Percentiles rank a stretch among this genome's conserved stretches.
phyloP scores from a whole-genome alignment of 345 rosid species.

The Populus tremula region DNA sequence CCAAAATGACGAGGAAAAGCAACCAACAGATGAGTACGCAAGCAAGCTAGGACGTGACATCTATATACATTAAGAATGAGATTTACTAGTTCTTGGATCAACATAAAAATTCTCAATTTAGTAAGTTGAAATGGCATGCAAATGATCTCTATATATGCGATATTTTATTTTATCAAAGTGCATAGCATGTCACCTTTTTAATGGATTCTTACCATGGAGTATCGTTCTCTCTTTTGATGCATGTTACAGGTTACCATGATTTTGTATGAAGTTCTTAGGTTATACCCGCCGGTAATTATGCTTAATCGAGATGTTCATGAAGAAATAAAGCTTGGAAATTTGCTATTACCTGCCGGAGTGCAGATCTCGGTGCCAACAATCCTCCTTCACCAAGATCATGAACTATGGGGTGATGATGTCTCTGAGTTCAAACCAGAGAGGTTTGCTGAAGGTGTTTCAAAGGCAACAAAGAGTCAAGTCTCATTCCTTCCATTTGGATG shows the following conservation, averaged over 20 bases:
- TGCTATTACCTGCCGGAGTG: conserved; percentile 11
- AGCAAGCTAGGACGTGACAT: too few species aligned
- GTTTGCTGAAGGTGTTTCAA: conserved; percentile 40
- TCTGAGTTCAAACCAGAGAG: conserved; percentile 46
- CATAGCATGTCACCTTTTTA: too few species aligned
- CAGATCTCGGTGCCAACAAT: not conserved
- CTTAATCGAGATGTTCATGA: not conserved
- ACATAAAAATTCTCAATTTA: too few species aligned
- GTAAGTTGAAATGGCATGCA: too few species aligned
- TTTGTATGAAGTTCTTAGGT: conserved; percentile 22
- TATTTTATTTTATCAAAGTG: too few species aligned
- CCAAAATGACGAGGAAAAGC: too few species aligned
- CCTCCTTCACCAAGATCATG: conserved; percentile 12
- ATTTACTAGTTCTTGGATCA: too few species aligned
- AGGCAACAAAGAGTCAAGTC: conserved; percentile 33
- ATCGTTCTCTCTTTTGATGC: not conserved
- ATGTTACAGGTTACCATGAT: conserved; percentile 21
- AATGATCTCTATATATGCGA: too few species aligned
- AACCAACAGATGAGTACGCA: too few species aligned
- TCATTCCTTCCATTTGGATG: conserved; percentile 40
- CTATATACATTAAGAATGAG: too few species aligned
- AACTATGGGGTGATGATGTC: conserved; percentile 28
- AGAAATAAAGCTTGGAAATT: conserved; percentile 7
- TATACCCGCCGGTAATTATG: not conserved
- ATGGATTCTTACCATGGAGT: not conserved